These are phyloP conservation scores for Irpex sp. DNA, from an alignment of 1,284 basidiomycete species.

Conservation along the genomic window DNA sequence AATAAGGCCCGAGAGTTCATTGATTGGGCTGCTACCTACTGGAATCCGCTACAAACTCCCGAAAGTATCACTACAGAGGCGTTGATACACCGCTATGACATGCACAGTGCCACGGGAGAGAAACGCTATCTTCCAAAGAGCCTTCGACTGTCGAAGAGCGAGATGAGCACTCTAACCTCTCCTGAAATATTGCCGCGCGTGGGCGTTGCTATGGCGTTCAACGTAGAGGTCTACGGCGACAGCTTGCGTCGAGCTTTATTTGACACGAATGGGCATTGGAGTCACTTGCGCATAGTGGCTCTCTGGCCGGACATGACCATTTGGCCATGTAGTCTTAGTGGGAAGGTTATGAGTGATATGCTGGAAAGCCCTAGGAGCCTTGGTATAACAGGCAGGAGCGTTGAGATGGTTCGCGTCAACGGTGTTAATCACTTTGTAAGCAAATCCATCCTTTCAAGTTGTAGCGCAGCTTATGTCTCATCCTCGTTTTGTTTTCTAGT, in stretches of 20 bases:
- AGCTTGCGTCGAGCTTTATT: conserved; percentile 9
- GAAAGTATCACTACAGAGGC: not conserved
- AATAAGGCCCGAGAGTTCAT: not conserved
- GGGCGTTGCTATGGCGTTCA: not conserved
- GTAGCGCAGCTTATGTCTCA: not conserved
- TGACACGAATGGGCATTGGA: conserved; percentile 9
- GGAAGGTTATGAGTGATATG: conserved; percentile 4
- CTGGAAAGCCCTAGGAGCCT: not conserved
- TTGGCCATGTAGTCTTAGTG: conserved; percentile 9
- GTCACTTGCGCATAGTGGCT: conserved; percentile 7
- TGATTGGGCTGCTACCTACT: not conserved
- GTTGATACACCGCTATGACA: not conserved
- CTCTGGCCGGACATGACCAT: conserved; percentile 13
- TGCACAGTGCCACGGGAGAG: not conserved
- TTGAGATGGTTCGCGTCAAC: conserved; percentile 2
- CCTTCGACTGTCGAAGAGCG: conserved; percentile 4
- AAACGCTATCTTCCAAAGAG: conserved; percentile 1
- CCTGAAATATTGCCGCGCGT: conserved; percentile 4
- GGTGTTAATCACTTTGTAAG: conserved; percentile 19
- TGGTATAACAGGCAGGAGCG: not conserved
- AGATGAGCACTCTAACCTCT: conserved; percentile 7
- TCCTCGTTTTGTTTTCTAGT: not conserved
- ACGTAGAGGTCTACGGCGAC: conserved; percentile 1
- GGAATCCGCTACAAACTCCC: not conserved
- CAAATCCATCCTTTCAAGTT: not conserved